phyloP scores from a whole-genome alignment of 257 asterid species.

The Apocynum venetum region DNA sequence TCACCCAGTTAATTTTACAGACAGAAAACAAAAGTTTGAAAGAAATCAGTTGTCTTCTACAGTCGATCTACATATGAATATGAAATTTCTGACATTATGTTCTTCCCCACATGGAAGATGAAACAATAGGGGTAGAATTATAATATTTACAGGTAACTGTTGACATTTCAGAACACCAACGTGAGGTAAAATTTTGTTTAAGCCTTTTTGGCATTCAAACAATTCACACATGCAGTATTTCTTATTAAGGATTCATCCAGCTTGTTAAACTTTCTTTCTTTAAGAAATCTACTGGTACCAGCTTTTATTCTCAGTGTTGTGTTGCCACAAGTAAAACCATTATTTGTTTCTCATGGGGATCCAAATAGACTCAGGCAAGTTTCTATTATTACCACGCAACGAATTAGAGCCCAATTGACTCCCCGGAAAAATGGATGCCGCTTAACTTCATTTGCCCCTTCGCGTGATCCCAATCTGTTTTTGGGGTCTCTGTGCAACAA shows the following conservation, averaged over 20 bases:
- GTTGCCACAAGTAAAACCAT: not conserved
- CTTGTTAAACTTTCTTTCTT: not conserved
- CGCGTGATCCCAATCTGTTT: conserved; percentile 83
- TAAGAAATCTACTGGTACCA: not conserved
- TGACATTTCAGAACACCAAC: no score
- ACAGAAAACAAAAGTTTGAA: not conserved
- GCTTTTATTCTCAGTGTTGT: not conserved
- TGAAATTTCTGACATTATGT: not conserved
- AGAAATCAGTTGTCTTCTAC: no score
- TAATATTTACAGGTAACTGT: no score
- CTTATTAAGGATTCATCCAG: not conserved
- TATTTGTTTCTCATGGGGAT: not conserved
- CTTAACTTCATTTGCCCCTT: conserved; percentile 91
- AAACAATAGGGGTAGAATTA: not conserved
- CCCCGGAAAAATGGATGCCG: conserved; percentile 87
- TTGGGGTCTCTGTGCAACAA: conserved; percentile 91
- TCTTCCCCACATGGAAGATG: not conserved
- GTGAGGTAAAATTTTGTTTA: no score
- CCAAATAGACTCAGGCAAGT: not conserved
- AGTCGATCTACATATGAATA: not conserved
- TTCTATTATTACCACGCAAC: conserved; percentile 64
- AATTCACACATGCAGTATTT: no score
- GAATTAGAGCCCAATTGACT: conserved; percentile 87
- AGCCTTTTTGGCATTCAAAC: no score
- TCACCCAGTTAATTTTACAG: not conserved